phyloP scores from a whole-genome alignment of 225 moss, liverwort and hornwort species.

The Physcomitrium patens region DNA sequence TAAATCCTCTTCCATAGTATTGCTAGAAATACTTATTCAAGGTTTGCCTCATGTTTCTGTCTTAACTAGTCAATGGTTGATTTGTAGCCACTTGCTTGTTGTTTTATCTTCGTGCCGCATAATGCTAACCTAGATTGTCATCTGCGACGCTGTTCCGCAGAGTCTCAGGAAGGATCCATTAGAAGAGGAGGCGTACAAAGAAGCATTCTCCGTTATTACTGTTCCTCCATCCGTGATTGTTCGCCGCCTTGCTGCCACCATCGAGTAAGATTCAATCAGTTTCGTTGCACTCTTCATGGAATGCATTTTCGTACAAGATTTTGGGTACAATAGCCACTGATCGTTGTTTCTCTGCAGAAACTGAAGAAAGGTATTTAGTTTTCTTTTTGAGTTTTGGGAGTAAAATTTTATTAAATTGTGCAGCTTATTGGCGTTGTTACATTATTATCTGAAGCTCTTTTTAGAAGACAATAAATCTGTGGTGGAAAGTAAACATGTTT shows the following conservation, averaged over 20 bases:
- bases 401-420: not conserved
- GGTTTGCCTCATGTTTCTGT: not conserved
- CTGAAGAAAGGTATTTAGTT: constrained; percentile 14
- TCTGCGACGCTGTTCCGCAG: constrained; percentile 39
- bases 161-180: constrained; percentile 86
- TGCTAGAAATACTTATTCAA: not conserved
- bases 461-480: constrained; percentile 1
- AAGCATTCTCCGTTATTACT: constrained; percentile 80
- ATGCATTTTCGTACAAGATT: not conserved
- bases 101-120: too few species aligned
- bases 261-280: constrained; percentile 60
- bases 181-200: constrained; percentile 93
- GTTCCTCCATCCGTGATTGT: constrained; percentile 88
- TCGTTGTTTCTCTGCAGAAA: not conserved
- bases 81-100: not conserved
- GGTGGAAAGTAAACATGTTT: not conserved
- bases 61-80: not conserved
- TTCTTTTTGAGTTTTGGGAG: not conserved
- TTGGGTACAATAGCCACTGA: not conserved
- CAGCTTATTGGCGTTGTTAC: not conserved
- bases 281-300: not conserved
- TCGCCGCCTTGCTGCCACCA: constrained; percentile 75
- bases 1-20: not conserved
- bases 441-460: constrained; percentile 2
- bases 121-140: not conserved